Conservation (phyloP, 371 early-diverging fungal species). For the Entomophthora muscae region DNA sequence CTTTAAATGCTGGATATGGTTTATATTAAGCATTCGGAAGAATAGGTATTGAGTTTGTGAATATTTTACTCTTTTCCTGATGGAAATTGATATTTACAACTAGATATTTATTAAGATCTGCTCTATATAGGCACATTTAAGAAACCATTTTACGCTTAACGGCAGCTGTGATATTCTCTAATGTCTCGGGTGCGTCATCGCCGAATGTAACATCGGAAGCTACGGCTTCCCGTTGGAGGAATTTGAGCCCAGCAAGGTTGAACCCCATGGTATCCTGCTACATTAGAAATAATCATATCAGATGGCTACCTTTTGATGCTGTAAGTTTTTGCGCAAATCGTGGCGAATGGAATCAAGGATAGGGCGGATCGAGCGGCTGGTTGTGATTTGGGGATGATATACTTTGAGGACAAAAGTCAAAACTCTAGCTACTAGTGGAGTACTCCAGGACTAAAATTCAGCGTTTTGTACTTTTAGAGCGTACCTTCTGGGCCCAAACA, state of each 20-base stretch:
- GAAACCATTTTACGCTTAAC: not conserved
- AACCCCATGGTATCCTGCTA: constrained; percentile 54
- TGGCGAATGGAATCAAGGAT: constrained; percentile 55
- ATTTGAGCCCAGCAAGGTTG: constrained; percentile 52
- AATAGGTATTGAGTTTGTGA: too few species aligned
- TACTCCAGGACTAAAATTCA: constrained; percentile 46
- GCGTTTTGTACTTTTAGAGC: not conserved
- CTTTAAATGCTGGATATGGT: too few species aligned
- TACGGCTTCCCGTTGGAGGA: constrained; percentile 45
- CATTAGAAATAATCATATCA: not conserved
- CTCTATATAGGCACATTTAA: too few species aligned
- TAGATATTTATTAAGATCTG: too few species aligned
- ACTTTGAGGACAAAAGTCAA: constrained; percentile 58
- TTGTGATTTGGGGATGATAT: constrained; percentile 68
- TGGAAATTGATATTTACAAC: too few species aligned
- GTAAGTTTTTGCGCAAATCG: constrained; percentile 36
- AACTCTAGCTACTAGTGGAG: constrained; percentile 54
- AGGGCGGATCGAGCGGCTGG: constrained; percentile 52
- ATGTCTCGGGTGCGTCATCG: not conserved
- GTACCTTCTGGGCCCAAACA: constrained; percentile 37
- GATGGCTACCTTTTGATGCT: constrained; percentile 33
- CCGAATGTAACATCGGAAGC: not conserved
- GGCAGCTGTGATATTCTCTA: not conserved
- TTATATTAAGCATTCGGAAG: too few species aligned
- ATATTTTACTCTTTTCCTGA: too few species aligned